These are phyloP conservation scores for Penicillium ochrochloron DNA, from an alignment of 495 filamentous ascomycete genomes.

Conservation along the genomic window DNA sequence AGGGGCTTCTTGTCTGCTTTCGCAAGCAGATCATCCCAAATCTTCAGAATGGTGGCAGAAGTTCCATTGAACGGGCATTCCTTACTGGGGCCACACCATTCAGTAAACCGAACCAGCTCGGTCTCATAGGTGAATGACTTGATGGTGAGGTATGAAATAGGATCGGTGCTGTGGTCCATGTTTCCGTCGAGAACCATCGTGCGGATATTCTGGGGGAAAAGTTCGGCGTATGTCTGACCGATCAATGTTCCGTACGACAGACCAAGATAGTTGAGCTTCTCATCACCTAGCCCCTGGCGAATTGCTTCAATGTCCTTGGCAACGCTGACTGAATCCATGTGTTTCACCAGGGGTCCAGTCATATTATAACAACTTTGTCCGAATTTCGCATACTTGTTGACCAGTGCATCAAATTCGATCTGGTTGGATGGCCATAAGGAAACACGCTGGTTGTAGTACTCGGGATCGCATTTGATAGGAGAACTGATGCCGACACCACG, in stretches of 20 bases:
- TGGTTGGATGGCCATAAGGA: neutral
- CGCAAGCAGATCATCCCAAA: neutral
- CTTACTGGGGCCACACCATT: neutral
- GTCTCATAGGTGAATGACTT: neutral
- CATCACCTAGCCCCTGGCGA: constrained; percentile 41
- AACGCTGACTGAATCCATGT: constrained; percentile 46
- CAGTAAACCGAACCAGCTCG: neutral
- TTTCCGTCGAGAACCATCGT: constrained; percentile 49
- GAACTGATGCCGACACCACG: constrained; percentile 48
- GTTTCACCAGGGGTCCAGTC: constrained; percentile 37
- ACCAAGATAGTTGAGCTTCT: constrained; percentile 57
- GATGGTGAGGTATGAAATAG: neutral
- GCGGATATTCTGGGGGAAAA: constrained; percentile 47
- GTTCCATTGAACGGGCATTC: neutral
- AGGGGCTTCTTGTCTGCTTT: neutral
- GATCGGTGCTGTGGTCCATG: constrained; percentile 35
- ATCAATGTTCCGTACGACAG: constrained; percentile 64
- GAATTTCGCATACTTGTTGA: constrained; percentile 15
- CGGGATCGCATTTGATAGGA: constrained; percentile 42
- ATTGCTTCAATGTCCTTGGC: constrained; percentile 50
- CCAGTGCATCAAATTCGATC: neutral
- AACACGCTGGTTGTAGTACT: constrained; percentile 38
- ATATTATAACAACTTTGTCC: constrained; percentile 41
- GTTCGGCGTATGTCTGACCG: constrained; percentile 51
- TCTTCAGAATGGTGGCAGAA: neutral